Conservation (phyloP, 2,329 filamentous ascomycete species). For the Trichophyton simii region DNA sequence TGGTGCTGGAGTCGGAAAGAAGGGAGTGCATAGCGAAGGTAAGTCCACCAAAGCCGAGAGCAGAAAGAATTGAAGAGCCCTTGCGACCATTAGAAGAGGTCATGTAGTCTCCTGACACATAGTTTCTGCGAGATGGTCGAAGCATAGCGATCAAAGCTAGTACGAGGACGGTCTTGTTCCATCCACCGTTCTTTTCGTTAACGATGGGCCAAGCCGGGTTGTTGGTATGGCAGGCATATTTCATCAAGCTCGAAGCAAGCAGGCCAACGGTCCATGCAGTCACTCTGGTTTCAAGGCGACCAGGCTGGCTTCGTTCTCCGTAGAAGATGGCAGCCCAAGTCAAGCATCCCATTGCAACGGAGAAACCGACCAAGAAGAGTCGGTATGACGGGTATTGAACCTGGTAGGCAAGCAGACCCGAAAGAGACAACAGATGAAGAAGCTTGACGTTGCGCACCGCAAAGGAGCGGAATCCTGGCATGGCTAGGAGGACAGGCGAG, state of each 20-base stretch:
- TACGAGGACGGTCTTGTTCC: slow-evolving; percentile 71
- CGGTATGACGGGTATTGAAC: slow-evolving; percentile 60
- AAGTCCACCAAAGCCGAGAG: slow-evolving; percentile 66
- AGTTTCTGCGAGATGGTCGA: slow-evolving; percentile 57
- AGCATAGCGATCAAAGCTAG: slow-evolving; percentile 65
- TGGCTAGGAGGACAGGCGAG: slow-evolving; percentile 66
- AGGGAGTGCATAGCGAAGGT: slow-evolving; percentile 86
- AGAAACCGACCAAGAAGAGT: slow-evolving; percentile 69
- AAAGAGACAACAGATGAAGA: slow-evolving; percentile 64
- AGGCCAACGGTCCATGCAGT: slow-evolving; percentile 71
- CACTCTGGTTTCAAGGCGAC: slow-evolving; percentile 67
- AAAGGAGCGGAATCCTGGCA: slow-evolving; percentile 54
- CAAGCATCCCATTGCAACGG: slow-evolving; percentile 65
- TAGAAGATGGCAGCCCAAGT: slow-evolving; percentile 75
- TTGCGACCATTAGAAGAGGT: slow-evolving; percentile 42
- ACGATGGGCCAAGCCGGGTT: slow-evolving; percentile 96
- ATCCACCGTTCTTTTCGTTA: slow-evolving; percentile 78
- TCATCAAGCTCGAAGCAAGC: slow-evolving; percentile 72
- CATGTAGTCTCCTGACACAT: slow-evolving; percentile 39
- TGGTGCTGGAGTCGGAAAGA: slow-evolving; percentile 92
- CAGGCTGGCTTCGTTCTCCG: slow-evolving; percentile 60
- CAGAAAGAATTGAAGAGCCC: slow-evolving; percentile 58
- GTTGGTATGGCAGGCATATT: slow-evolving; percentile 88
- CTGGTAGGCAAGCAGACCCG: slow-evolving; percentile 67
- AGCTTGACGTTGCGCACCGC: slow-evolving; percentile 56